A percentile compares a stretch with the other conserved stretches of the same genome.
Evolutionary conservation across 192 early-diverging fungal genomes (phyloP).

Genomic region (Spizellomyces sp.): DNA sequence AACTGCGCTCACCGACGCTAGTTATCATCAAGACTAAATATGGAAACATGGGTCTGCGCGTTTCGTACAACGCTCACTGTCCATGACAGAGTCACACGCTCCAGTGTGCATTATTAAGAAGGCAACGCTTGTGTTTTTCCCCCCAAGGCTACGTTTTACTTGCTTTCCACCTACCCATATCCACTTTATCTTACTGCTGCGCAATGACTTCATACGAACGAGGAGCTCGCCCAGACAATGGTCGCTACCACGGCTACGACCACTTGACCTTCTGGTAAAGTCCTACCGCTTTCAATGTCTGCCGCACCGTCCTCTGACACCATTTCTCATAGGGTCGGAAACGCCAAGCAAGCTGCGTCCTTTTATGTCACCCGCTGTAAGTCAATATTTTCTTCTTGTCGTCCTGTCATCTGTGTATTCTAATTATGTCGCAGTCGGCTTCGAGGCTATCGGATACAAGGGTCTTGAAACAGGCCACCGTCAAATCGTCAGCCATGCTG

Average conservation of each 20-base stretch:
- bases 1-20: too few species aligned
- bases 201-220: background rate
- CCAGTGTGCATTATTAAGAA: too few species aligned
- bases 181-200: too few species aligned
- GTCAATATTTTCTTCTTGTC: background rate
- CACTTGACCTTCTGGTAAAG: slow-evolving; percentile 75
- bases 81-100: too few species aligned
- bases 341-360: slow-evolving; percentile 93
- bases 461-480: slow-evolving; percentile 94
- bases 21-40: too few species aligned
- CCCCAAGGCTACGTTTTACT: too few species aligned
- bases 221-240: slow-evolving; percentile 64
- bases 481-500: slow-evolving; percentile 84
- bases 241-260: slow-evolving; percentile 73
- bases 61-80: too few species aligned
- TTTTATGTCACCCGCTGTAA: slow-evolving; percentile 85
- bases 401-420: background rate
- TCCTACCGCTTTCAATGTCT: background rate
- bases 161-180: too few species aligned
- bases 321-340: slow-evolving; percentile 66
- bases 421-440: slow-evolving; percentile 62
- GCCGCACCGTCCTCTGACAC: too few species aligned
- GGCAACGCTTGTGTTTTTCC: too few species aligned
- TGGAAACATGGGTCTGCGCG: too few species aligned
- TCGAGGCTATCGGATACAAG: slow-evolving; percentile 89